Evolutionary conservation across 306 rosid species (phyloP), one percentile per base, ranked within the genome.

Genomic region (Echinosophora koreensis): DNA sequence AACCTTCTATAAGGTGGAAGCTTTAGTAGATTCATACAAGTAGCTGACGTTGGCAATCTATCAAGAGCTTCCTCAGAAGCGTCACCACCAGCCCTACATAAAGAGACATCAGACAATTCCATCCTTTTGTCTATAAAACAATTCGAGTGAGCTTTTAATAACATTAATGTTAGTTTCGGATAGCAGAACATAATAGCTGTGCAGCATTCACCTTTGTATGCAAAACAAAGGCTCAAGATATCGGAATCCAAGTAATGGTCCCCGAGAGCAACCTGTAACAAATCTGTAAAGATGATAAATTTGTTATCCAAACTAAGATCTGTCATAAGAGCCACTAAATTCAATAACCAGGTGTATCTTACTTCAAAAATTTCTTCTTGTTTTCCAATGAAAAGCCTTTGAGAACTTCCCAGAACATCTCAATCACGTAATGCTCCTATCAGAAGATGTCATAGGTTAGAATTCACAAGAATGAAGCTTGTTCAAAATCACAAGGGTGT

Each of bases 1-100:
- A 84, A 95, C 99, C 99, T 95, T 76, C 89, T 85, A 79, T 95
- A 95, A 35, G 99, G 97, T 41, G 99, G 99, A 84, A 95, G 97
- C 92, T 95, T 95, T 39, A 95, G 86, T 55, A 95, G 91, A 86
- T 95, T 95, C 99, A 95, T 95, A 82, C 99, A 95, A 78, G 99
- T 95, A 66, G 99, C 99, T 13, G 99, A 85, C 62, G 99, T 95
- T 3, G 99, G 99, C 73, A 95, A 80, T 64, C 99, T 92, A 62
- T 90, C 97, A 80, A 90, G 93, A 83, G 97, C 96, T 86, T 92
- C 97, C 51, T 92, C 99, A 49, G 94, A 60, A 74, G 97, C 97
- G 88, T 44, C 87, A 69, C 99, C 97, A 76, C 90, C 97, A 69
- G 98, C 96, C 88, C 98, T 95, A 69, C 52, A 46, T 78, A 60